Base-by-base conservation (phyloP, 2,329 filamentous ascomycete species). In the Arthrinium phaeospermum region DNA sequence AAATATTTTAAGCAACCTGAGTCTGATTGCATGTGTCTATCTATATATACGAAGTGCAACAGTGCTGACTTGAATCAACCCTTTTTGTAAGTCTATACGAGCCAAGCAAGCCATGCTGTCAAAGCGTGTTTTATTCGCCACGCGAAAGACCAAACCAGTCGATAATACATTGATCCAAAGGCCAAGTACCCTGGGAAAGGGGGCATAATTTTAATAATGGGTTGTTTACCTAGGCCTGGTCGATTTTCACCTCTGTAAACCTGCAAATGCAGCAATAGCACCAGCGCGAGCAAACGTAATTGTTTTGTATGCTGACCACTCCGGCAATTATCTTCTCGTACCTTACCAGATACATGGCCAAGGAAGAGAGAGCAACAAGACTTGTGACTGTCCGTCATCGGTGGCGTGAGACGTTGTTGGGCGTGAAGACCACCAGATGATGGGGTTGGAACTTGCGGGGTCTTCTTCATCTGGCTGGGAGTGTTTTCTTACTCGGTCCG, bases 1-100 rank as follows among this genome's bases (percentile, higher is more conserved):
- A 44, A 67, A 16, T 45, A 81, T 86, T 87, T 78, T 89, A 91
- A 41, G 88, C 87, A 4, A 83, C 76, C 1, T 86, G 85, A 34
- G 90, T 90, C 1, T 91, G 80, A 75, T 91, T 91, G 7, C 45
- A 69, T 41, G 34, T 64, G 34, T 64, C 34, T 41, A 41, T 37
- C 22, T 64, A n/a, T n/a, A 37, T 37, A 41, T 41, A 64, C 57
- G 22, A 64, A 64, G 57, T 24, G 34, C 34, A n/a, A 10, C 34
- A 64, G 37, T 64, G 22, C 34, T 22, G 41, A 2, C 19, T n/a
- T 37, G 30, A 41, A 41, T 14, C 27, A 34, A 22, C 8, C 14
- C 14, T 6, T 61, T 61, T 61, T 34, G 10, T 19, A 24, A 34
- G 12, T 41, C 34, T 24, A 41, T 12, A n/a, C 12, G 22, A 12